These are phyloP conservation scores for Penicillium sp. DNA, from an alignment of 2,329 filamentous ascomycete genomes.

Conservation along the genomic window DNA sequence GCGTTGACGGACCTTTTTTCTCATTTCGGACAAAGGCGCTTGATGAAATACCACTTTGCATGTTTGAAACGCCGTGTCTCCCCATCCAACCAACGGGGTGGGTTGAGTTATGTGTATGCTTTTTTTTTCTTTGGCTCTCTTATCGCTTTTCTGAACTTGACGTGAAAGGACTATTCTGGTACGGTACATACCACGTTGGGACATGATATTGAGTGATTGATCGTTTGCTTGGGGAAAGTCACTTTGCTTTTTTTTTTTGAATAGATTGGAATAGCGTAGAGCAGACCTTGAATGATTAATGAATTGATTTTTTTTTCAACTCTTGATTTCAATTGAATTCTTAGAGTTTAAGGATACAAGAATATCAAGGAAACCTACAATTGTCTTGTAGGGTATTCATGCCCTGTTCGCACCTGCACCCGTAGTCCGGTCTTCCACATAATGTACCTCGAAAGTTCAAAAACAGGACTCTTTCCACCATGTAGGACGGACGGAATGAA, in stretches of 20 bases:
- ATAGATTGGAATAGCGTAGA: slow-evolving; percentile 7
- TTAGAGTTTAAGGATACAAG: slow-evolving; percentile 7
- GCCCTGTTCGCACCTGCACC: too few relatives aligned
- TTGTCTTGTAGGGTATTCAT: too few relatives aligned
- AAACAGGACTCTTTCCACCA: too few relatives aligned
- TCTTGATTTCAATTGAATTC: background rate
- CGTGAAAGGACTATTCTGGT: too few relatives aligned
- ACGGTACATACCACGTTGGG: background rate
- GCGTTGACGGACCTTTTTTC: slow-evolving; percentile 6
- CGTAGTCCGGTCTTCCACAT: too few relatives aligned
- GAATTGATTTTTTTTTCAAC: slow-evolving; percentile 1
- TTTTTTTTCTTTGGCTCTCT: background rate
- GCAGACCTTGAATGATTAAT: slow-evolving; percentile 12
- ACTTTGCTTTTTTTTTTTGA: background rate
- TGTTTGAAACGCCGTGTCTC: background rate
- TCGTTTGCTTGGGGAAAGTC: too few relatives aligned
- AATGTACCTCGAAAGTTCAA: too few relatives aligned
- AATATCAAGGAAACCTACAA: slow-evolving; percentile 12
- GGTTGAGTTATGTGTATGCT: too few relatives aligned
- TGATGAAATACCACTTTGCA: slow-evolving; percentile 4
- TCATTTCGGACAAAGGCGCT: slow-evolving; percentile 5
- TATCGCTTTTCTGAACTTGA: background rate
- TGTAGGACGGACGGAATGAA: too few relatives aligned
- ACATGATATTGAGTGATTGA: background rate
- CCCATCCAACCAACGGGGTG: too few relatives aligned